These are phyloP conservation scores for Apiotrichum veenhuisii DNA, from an alignment of 1,284 basidiomycete genomes.

Conservation along the genomic window DNA sequence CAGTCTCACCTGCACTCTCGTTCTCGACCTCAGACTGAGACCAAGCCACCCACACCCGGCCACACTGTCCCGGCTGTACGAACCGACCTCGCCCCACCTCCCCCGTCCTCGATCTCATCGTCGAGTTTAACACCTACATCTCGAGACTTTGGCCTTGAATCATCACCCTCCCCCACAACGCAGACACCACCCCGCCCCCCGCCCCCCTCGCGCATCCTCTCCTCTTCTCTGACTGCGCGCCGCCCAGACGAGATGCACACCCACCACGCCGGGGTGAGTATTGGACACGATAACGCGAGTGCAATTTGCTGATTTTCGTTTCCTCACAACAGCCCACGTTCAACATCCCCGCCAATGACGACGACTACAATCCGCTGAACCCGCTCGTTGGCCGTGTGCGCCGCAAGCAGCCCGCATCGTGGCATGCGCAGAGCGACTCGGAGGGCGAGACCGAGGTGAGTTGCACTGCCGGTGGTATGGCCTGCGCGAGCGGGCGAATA, in stretches of 20 bases:
- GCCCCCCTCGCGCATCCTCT: not conserved
- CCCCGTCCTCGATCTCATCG: not conserved
- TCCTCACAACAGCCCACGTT: not conserved
- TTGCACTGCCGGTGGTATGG: not conserved
- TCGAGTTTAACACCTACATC: not conserved
- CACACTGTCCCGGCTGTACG: not conserved
- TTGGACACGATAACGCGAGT: not conserved
- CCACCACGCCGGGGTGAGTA: not conserved
- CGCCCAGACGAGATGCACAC: not conserved
- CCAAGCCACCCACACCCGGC: not conserved
- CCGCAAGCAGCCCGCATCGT: not conserved
- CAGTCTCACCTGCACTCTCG: not conserved
- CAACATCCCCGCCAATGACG: not conserved
- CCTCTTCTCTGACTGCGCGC: not conserved
- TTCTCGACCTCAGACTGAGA: not conserved
- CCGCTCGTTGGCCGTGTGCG: not conserved
- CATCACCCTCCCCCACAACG: not conserved
- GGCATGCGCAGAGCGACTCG: not conserved
- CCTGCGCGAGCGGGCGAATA: not conserved
- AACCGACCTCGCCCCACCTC: not conserved
- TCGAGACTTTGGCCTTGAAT: not conserved
- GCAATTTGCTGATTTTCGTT: not conserved
- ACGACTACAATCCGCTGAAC: not conserved
- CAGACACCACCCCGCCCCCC: not conserved
- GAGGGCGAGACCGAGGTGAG: conserved; percentile 5